Conservation (phyloP, 1,284 basidiomycete genomes). For the Sporisorium graminicola region DNA sequence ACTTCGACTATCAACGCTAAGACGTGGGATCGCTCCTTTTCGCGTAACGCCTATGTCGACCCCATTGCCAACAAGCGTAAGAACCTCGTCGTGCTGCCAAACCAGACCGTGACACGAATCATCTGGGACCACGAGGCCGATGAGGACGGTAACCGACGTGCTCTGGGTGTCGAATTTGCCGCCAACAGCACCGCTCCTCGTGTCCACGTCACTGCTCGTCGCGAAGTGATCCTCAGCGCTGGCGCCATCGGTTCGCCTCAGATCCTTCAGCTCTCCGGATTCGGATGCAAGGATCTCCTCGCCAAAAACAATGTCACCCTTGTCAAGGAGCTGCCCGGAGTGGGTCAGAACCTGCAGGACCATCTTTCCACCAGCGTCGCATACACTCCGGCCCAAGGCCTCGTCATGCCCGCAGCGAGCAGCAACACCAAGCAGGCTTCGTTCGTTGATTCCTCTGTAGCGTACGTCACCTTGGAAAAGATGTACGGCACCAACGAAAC, state of each 20-base stretch:
- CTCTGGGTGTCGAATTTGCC: constrained; percentile 57
- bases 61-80: constrained; percentile 45
- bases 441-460: constrained; percentile 60
- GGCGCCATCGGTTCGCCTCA: constrained; percentile 72
- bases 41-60: constrained; percentile 60
- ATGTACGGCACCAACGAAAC: constrained; percentile 51
- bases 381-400: constrained; percentile 40
- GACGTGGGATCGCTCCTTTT: constrained; percentile 55
- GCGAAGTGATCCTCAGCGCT: constrained; percentile 63
- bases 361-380: constrained; percentile 66
- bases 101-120: constrained; percentile 56
- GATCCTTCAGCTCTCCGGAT: constrained; percentile 74
- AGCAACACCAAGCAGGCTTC: constrained; percentile 46
- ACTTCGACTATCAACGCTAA: constrained; percentile 55
- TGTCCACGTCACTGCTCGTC: constrained; percentile 55
- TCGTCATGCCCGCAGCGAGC: constrained; percentile 30
- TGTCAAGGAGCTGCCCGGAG: constrained; percentile 72
- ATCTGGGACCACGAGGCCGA: constrained; percentile 39
- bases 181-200: constrained; percentile 24
- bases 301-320: constrained; percentile 70
- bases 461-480: constrained; percentile 56
- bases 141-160: constrained; percentile 35
- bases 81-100: constrained; percentile 63
- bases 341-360: constrained; percentile 74
- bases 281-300: constrained; percentile 72